A percentile compares a stretch with the other conserved stretches of the same genome.
Evolutionary conservation across 129 eudicot genomes (phyloP).

Genomic region (Helianthus annuus): DNA sequence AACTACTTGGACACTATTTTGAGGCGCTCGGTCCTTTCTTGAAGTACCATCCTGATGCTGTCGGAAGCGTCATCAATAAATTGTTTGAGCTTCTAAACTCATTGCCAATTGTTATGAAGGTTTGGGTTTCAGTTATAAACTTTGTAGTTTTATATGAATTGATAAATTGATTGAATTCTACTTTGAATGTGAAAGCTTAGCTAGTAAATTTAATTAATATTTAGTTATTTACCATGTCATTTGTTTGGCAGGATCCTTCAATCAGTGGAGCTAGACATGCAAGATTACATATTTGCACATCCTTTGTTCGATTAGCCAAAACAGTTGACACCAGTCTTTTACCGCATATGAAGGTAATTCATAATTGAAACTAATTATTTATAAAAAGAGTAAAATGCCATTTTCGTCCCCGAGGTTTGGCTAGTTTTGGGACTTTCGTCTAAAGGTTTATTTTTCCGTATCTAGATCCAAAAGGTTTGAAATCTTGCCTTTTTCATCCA

Average conservation of each 20-base stretch:
- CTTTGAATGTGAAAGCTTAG: background rate
- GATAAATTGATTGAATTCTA: background rate
- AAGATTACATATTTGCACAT: constrained; percentile 91
- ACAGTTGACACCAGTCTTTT: constrained; percentile 70
- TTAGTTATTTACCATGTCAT: background rate
- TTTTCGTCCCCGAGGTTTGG: no score
- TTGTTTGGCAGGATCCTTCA: constrained; percentile 79
- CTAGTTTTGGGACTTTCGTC: no score
- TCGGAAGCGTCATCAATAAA: constrained; percentile 81
- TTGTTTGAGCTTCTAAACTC: constrained; percentile 87
- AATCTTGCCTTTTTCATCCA: no score
- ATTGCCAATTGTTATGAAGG: constrained; percentile 78
- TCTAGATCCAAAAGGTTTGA: no score
- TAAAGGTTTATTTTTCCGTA: no score
- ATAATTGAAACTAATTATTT: background rate
- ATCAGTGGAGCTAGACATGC: constrained; percentile 87
- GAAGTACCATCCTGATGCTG: constrained; percentile 80
- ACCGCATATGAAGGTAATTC: constrained; percentile 93
- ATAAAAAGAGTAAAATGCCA: background rate
- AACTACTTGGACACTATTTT: constrained; percentile 85
- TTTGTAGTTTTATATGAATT: background rate
- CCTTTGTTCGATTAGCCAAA: constrained; percentile 90
- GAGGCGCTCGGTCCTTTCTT: constrained; percentile 91
- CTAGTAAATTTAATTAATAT: background rate
- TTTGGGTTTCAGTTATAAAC: constrained; percentile 23